Base-by-base conservation (phyloP, 2,329 filamentous ascomycete species). In the Albophoma yamanashiensis region DNA sequence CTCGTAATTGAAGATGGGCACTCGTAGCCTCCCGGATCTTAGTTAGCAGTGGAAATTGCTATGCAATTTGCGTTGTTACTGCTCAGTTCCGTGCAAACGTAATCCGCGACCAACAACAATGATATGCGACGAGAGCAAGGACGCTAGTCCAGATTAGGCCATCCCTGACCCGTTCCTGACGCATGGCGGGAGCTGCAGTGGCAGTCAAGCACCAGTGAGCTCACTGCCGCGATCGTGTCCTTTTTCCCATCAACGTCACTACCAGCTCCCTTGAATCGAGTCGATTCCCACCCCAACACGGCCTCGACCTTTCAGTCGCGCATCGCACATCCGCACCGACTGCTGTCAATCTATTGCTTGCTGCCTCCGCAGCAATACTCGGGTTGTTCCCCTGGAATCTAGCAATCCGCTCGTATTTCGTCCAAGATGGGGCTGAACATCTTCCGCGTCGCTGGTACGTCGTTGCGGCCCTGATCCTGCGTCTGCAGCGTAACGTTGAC, bases 391-490 rank as follows among this genome's bases (percentile, higher is more conserved):
- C 20, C 20, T n/a, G 31, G 31, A 36, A 53, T n/a, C 31, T 6
- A 11, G 27, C 50, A 36, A 36, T 36, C 17, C 27, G 47, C 47
- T 8, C n/a, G 22, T n/a, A 22, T 0, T 45, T 22, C 27, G 31
- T 40, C 39, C 61, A 66, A 65, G 65, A 83, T 81, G 79, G 67
- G 73, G 72, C 74, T 85, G 67, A 86, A 85, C 74, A 57, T 84
- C 63, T 86, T 86, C 71, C 79, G 83, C 70, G 70, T 86, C 68
- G 71, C 80, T 63, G 83, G 82, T 84, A 73, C 59, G 78, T 70
- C 64, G 59, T 57, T 47, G 40, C 40, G 39, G 31, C 25, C 47
- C 15, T 43, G 42, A 53, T 59, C 40, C 25, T 52, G 34, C 31
- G n/a, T 22, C 34, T 47, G 40, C 55, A 4, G 40, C 62, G 20